Percentiles rank a stretch among this genome's conserved stretches.
Evolutionary conservation across 169 alveolate genomes (phyloP).

Genomic region (Plasmodium knowlesi): DNA sequence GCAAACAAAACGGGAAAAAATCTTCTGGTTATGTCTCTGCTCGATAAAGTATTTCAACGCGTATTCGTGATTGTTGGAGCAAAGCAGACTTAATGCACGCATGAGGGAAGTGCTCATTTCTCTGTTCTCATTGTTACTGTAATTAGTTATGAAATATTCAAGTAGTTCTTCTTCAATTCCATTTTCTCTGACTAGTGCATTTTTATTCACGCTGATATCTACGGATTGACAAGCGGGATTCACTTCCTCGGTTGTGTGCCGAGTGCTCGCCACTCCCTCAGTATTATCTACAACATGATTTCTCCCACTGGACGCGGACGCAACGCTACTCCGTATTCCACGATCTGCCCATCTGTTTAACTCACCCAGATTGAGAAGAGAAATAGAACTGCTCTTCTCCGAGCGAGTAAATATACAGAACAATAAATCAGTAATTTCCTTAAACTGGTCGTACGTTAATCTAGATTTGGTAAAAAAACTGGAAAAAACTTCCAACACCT

Average conservation of each 20-base stretch:
- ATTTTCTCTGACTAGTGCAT: neutral
- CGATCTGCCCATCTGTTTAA: neutral
- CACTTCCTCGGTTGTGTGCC: neutral
- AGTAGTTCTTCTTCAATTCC: neutral
- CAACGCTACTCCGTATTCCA: neutral
- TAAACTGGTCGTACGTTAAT: slow-evolving; percentile 36
- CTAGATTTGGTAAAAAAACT: slow-evolving; percentile 5
- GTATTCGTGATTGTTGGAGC: slow-evolving; percentile 44
- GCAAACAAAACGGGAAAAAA: slow-evolving; percentile 32
- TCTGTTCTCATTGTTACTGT: neutral
- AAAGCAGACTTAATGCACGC: slow-evolving; percentile 15
- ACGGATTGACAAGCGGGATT: neutral
- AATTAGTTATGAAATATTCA: neutral
- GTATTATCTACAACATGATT: neutral
- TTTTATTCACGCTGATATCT: neutral
- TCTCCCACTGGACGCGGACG: neutral
- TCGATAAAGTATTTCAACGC: slow-evolving; percentile 18
- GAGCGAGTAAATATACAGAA: neutral
- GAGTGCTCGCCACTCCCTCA: neutral
- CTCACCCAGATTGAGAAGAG: neutral
- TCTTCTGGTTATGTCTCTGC: slow-evolving; percentile 2
- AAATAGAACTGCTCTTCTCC: neutral
- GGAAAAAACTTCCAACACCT: slow-evolving; percentile 18
- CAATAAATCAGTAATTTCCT: slow-evolving; percentile 18
- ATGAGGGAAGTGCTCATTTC: slow-evolving; percentile 6